Percentiles rank a stretch among this genome's conserved stretches.
Conservation (phyloP, 495 filamentous ascomycete genomes). For the Xylaria curta region DNA sequence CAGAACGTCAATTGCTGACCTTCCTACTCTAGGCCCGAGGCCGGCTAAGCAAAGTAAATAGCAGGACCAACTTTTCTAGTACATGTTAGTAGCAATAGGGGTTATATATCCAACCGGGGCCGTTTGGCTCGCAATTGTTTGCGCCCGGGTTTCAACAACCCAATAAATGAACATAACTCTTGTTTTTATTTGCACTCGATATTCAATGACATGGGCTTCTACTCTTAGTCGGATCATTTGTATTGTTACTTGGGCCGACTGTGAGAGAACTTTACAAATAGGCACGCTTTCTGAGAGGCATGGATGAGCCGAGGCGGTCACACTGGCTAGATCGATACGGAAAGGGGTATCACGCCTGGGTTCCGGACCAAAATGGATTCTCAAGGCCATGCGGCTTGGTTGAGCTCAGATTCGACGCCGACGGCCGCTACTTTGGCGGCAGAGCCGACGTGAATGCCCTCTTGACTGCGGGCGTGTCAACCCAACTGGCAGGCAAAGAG, state of each 20-base stretch:
- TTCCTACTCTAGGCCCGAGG: conserved; percentile 12
- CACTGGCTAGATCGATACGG: conserved; percentile 27
- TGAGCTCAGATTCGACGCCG: conserved; percentile 22
- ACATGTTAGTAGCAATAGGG: background rate
- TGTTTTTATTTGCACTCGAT: background rate
- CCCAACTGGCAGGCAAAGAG: background rate
- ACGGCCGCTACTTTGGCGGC: conserved; percentile 21
- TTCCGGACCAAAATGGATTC: background rate
- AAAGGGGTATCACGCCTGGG: conserved; percentile 24
- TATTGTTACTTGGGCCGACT: background rate
- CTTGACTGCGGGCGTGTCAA: conserved; percentile 9
- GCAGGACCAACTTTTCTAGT: background rate
- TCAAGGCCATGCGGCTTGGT: conserved; percentile 19
- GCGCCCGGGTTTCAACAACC: background rate
- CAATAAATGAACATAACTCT: background rate
- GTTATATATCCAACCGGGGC: background rate
- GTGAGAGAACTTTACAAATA: background rate
- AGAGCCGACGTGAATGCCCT: conserved; percentile 22
- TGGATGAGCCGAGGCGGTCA: conserved; percentile 1
- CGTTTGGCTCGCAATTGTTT: background rate
- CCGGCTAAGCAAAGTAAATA: background rate
- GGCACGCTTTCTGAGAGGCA: background rate
- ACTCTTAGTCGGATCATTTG: background rate
- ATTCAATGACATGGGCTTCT: background rate
- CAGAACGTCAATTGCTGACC: conserved; percentile 5